These are phyloP conservation scores for Trypanosomatidae sp. DNA, from an alignment of 208 protist genomes.

Conservation along the genomic window DNA sequence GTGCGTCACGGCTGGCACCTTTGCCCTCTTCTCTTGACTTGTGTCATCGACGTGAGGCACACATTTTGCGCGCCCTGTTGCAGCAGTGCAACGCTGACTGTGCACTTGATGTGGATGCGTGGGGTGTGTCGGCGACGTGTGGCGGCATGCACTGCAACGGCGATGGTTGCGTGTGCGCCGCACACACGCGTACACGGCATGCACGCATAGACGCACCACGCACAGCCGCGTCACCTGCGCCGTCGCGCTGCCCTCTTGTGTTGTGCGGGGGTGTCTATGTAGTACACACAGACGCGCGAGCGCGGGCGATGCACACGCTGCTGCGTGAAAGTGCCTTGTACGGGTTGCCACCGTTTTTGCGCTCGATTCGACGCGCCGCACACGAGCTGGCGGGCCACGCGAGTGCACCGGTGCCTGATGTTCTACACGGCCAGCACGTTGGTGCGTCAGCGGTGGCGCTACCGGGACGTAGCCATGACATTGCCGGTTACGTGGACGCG, in stretches of 20 bases:
- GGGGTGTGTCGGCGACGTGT: slow-evolving; percentile 30
- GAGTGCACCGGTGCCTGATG: too few relatives aligned
- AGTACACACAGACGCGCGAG: slow-evolving; percentile 21
- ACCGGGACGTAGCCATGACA: too few relatives aligned
- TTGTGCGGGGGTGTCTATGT: slow-evolving; percentile 46
- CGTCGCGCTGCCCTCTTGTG: slow-evolving; percentile 21
- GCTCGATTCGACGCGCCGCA: slow-evolving; percentile 50
- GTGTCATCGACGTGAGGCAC: slow-evolving; percentile 6
- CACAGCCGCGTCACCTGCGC: too few relatives aligned
- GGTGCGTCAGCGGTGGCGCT: too few relatives aligned
- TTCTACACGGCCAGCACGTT: too few relatives aligned
- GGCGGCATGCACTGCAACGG: too few relatives aligned
- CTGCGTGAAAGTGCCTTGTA: slow-evolving; percentile 50
- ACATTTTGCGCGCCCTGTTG: slow-evolving; percentile 23
- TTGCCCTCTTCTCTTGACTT: slow-evolving; percentile 4
- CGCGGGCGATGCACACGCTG: slow-evolving; percentile 14
- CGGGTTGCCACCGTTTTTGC: slow-evolving; percentile 75
- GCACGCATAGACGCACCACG: too few relatives aligned
- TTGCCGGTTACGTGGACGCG: too few relatives aligned
- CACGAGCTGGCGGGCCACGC: too few relatives aligned
- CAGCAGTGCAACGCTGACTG: slow-evolving; percentile 8
- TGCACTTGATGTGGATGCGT: slow-evolving; percentile 18
- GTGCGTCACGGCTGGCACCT: too few relatives aligned
- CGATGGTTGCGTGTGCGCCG: too few relatives aligned
- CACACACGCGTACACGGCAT: too few relatives aligned